A percentile compares a stretch with the other conserved stretches of the same genome.
These are phyloP conservation scores for Plasmodium vivax DNA, from an alignment of 169 alveolate genomes.

Conservation along the genomic window DNA sequence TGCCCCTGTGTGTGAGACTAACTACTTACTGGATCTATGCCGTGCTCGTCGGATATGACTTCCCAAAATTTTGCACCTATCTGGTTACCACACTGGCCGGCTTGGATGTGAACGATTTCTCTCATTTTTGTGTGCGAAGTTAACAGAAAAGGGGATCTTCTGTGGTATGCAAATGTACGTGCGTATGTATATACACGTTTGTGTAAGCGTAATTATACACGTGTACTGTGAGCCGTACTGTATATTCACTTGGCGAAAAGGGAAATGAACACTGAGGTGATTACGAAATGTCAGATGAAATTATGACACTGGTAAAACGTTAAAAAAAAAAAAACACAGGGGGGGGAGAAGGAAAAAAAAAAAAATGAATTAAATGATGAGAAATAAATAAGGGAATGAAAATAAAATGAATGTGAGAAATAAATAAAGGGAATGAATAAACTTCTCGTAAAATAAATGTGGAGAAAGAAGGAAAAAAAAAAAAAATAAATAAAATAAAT, in stretches of 20 bases:
- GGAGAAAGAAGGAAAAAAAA: background rate
- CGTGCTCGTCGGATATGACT: conserved; percentile 99
- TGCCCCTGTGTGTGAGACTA: background rate
- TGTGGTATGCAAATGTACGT: conserved; percentile 12
- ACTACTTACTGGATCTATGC: conserved; percentile 95
- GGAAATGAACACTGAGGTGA: background rate
- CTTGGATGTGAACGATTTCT: conserved; percentile 98
- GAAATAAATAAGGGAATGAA: background rate
- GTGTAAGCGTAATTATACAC: background rate
- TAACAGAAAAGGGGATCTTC: conserved; percentile 10
- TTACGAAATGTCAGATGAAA: conserved; percentile 7
- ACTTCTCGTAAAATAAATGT: background rate
- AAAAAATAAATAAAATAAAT: background rate
- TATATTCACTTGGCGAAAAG: background rate
- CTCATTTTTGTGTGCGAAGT: conserved; percentile 90
- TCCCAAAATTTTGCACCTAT: conserved; percentile 99
- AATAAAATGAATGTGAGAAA: conserved; percentile 4
- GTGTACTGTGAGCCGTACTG: background rate
- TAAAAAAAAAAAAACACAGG: conserved; percentile 5
- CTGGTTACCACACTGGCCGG: conserved; percentile 99
- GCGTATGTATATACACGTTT: conserved; percentile 4
- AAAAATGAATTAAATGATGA: conserved; percentile 13
- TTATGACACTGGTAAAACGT: conserved; percentile 6
- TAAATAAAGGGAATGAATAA: background rate
- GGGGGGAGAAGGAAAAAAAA: background rate